phyloP scores from a whole-genome alignment of 176 grass and related monocot genomes.

The Hsuehochloa calcarea region DNA sequence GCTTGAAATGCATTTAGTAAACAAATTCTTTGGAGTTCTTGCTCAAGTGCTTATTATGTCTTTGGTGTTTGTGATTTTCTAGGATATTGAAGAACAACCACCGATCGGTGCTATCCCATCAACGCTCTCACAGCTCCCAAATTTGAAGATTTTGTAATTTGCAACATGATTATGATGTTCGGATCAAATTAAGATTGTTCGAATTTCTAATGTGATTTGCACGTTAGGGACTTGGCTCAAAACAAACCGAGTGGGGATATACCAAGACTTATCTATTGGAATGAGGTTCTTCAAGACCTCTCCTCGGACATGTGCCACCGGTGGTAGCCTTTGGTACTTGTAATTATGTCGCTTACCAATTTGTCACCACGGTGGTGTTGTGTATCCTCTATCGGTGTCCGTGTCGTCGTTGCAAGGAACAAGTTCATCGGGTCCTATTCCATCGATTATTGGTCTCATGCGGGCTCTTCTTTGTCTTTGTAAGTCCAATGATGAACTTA shows the following conservation, averaged over 20 bases:
- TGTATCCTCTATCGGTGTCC: too few relatives aligned
- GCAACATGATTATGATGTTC: not conserved
- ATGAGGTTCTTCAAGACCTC: slow-evolving; percentile 92
- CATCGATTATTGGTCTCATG: slow-evolving; percentile 96
- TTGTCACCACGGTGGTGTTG: not conserved
- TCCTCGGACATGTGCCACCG: slow-evolving; percentile 91
- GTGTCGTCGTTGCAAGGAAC: slow-evolving; percentile 80
- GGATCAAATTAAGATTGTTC: not conserved
- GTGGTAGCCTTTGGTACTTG: slow-evolving; percentile 97
- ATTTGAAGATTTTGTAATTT: slow-evolving; percentile 87
- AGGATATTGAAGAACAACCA: slow-evolving; percentile 69
- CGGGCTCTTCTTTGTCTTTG: slow-evolving; percentile 95
- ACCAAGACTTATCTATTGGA: slow-evolving; percentile 97
- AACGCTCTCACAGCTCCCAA: slow-evolving; percentile 89
- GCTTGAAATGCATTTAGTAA: not conserved
- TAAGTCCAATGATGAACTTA: slow-evolving; percentile 40
- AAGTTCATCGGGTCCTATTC: slow-evolving; percentile 79
- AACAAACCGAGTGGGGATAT: slow-evolving; percentile 92
- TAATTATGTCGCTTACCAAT: slow-evolving; percentile 38
- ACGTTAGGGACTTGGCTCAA: slow-evolving; percentile 80
- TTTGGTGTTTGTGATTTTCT: not conserved
- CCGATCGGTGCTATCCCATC: slow-evolving; percentile 77
- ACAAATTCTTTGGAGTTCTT: not conserved
- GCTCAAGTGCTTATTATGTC: not conserved
- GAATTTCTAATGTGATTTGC: not conserved